Base-by-base conservation (phyloP, 2,329 filamentous ascomycete genomes). In the Diaporthe destruens region DNA sequence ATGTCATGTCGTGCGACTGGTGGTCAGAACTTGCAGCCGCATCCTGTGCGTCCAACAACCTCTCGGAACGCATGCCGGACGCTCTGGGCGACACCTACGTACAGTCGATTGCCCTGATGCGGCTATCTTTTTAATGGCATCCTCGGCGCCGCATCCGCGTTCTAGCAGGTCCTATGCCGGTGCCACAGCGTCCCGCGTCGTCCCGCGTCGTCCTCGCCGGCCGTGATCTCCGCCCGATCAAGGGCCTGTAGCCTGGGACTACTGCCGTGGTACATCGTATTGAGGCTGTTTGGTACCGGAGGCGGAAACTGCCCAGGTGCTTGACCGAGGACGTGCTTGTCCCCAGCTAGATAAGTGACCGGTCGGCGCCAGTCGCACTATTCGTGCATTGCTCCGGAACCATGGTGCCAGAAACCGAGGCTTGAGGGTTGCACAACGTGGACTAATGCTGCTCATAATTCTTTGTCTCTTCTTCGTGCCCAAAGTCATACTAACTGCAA, bases 201-300 rank as follows among this genome's bases (percentile, higher is more conserved):
- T 51, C 29, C 23, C 32, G 7, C 25, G 29, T 29, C 53, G 61
- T 36, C 16, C 39, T 20, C 61, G 32, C 61, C 47, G 61, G 44
- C 61, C 32, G 32, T 66, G 11, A 7, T 20, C 44, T 25, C 61
- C 44, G 61, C 47, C 49, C 47, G 47, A 66, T 66, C 6, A 29
- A 53, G 53, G 47, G 61, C 16, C 32, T 32, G 25, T 11, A 11
- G 32, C 47, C 14, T 51, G 44, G 25, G 25, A n/a, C 61, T 53
- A 53, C 47, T 66, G 61, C 61, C 61, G 47, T 39, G 61, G n/a
- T 9, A 66, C 61, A 6, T 53, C 61, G 61, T 66, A 39, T 66
- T 14, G 29, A 32, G 32, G 44, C 61, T 65, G 29, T 18, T 18
- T 39, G 6, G 23, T 29, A 36, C 23, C 44, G n/a, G 18, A 32